Conservation (phyloP, 768 basidiomycete species). For the Boletus sp. region DNA sequence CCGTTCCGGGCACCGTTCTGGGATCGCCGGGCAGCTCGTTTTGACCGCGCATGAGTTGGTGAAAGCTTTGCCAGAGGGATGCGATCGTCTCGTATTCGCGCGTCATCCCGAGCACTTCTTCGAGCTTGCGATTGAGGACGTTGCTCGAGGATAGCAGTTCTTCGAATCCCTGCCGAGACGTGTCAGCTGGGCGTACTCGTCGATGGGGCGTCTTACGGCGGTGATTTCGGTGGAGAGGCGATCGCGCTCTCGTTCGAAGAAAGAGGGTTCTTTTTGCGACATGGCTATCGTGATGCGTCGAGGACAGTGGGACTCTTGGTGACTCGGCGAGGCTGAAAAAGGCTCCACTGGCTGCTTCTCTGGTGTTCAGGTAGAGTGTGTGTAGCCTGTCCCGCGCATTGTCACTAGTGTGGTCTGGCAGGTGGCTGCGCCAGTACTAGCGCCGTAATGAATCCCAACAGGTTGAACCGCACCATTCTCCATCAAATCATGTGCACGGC, state of each 20-base stretch:
- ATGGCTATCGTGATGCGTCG: constrained; percentile 2
- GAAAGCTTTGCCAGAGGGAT: constrained; percentile 78
- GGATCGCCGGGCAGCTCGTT: constrained; percentile 31
- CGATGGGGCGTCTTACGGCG: constrained; percentile 43
- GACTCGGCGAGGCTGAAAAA: no score
- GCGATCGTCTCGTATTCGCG: constrained; percentile 90
- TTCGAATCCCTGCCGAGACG: constrained; percentile 68
- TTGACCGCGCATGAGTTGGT: constrained; percentile 67
- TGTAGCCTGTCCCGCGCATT: no score
- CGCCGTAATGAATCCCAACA: no score
- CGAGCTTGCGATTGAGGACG: constrained; percentile 83
- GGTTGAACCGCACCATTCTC: no score
- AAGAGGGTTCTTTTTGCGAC: constrained; percentile 45
- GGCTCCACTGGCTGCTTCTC: no score
- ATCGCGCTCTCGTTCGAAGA: constrained; percentile 82
- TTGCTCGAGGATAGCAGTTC: constrained; percentile 84
- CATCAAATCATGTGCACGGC: no score
- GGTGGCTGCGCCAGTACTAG: no score
- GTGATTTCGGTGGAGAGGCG: constrained; percentile 72
- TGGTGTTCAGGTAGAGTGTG: no score
- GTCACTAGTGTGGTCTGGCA: no score
- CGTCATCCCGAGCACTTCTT: constrained; percentile 91
- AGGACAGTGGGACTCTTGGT: no score
- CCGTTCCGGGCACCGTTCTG: constrained; percentile 61
- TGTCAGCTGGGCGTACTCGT: not conserved